Percentiles rank a stretch among this genome's conserved stretches.
Evolutionary conservation across 106 monocot species (phyloP).

Genomic region (Dendrobium catenatum): DNA sequence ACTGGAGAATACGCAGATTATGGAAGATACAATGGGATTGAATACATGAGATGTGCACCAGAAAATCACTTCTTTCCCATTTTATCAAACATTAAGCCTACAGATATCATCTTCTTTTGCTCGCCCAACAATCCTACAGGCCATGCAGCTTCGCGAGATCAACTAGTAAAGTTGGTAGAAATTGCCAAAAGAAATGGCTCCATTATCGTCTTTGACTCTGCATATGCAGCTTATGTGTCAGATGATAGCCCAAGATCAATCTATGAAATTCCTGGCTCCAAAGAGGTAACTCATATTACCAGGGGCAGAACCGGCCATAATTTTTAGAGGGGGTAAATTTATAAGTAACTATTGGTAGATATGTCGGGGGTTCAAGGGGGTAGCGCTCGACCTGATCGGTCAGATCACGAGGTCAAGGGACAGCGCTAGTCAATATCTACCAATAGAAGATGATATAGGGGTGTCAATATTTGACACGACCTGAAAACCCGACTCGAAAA

Average conservation of each 20-base stretch:
- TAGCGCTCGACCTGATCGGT: too few relatives aligned
- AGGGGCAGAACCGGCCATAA: too few relatives aligned
- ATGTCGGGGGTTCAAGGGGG: too few relatives aligned
- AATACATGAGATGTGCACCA: conserved; percentile 55
- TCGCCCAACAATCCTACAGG: conserved; percentile 79
- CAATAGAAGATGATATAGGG: too few relatives aligned
- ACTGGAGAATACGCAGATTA: conserved; percentile 17
- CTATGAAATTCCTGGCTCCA: conserved; percentile 69
- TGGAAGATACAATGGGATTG: conserved; percentile 24
- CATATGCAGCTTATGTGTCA: conserved; percentile 47
- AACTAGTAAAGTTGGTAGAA: conserved; percentile 39
- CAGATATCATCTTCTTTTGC: conserved; percentile 81
- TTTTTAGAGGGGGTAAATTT: too few relatives aligned
- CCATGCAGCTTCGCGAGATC: conserved; percentile 43
- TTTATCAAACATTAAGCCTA: conserved; percentile 17
- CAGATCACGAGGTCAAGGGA: too few relatives aligned
- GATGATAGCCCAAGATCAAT: conserved; percentile 74
- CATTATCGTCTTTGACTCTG: conserved; percentile 51
- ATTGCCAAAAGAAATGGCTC: conserved; percentile 51
- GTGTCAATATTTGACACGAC: too few relatives aligned
- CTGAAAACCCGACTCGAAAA: too few relatives aligned
- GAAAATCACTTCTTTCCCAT: conserved; percentile 61
- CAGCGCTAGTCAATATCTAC: too few relatives aligned
- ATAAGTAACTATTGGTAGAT: too few relatives aligned
- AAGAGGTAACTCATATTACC: conserved; percentile 35